Evolutionary conservation across 2,329 filamentous ascomycete species (phyloP).

Genomic region (Zymoseptoria ardabiliae): DNA sequence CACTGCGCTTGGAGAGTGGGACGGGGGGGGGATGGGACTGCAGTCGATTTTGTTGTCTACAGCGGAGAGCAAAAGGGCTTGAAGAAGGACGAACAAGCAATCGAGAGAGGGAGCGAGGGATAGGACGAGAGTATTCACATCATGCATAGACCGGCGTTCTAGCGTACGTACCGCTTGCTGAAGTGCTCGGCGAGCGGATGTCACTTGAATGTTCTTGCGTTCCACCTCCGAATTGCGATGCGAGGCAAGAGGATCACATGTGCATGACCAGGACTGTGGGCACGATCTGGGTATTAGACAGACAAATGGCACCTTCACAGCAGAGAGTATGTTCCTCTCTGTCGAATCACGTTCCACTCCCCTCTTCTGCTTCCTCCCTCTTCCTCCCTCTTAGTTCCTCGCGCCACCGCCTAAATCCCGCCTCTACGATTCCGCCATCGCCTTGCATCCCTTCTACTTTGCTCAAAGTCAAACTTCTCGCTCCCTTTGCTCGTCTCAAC

Average conservation of each 20-base stretch:
- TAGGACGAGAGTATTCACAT: not conserved
- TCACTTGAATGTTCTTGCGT: not conserved
- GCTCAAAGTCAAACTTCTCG: constrained; percentile 65
- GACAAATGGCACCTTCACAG: not conserved
- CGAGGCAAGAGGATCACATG: not conserved
- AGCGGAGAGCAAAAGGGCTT: not conserved
- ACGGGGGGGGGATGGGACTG: too few relatives aligned
- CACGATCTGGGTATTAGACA: not conserved
- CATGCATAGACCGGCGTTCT: not conserved
- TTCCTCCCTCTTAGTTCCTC: not conserved
- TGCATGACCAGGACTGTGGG: not conserved
- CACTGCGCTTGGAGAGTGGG: too few relatives aligned
- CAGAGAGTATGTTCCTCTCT: not conserved
- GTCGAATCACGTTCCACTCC: not conserved
- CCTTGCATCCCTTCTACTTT: constrained; percentile 39
- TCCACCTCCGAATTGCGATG: not conserved
- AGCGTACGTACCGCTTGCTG: not conserved
- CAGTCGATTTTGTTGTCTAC: not conserved
- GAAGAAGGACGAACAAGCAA: not conserved
- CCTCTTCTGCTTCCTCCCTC: not conserved
- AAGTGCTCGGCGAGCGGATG: not conserved
- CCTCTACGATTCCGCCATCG: not conserved
- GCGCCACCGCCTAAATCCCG: not conserved
- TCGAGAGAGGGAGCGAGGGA: not conserved
- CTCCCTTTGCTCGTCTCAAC: constrained; percentile 57